Percentiles rank a stretch among this genome's conserved stretches.
Evolutionary conservation across 2,329 filamentous ascomycete species (phyloP).

Genomic region (Nemania sp.): DNA sequence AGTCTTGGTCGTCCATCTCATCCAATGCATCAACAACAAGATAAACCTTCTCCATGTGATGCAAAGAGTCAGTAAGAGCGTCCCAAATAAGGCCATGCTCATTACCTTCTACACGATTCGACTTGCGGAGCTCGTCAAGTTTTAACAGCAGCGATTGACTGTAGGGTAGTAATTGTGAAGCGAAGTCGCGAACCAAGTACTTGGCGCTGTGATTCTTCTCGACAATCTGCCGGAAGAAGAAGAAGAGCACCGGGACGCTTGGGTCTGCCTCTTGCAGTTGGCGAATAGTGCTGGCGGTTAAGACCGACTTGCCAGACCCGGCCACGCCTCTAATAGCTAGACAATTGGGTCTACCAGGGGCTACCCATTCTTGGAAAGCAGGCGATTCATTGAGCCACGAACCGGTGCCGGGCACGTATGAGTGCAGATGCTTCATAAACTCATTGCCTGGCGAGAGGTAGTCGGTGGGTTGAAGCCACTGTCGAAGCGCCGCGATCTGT

Average conservation of each 20-base stretch:
- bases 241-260: slow-evolving; percentile 7
- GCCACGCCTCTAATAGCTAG: slow-evolving; percentile 2
- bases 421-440: slow-evolving; percentile 10
- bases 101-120: slow-evolving; percentile 6
- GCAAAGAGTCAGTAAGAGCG: background rate
- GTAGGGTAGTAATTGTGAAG: slow-evolving; percentile 4
- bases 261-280: slow-evolving; percentile 1
- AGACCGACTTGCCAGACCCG: slow-evolving; percentile 10
- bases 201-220: slow-evolving; percentile 9
- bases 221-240: slow-evolving; percentile 19
- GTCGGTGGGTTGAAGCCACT: slow-evolving; percentile 13
- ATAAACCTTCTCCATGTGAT: slow-evolving; percentile 1
- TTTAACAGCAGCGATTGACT: background rate
- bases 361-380: background rate
- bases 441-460: background rate
- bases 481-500: background rate
- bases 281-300: slow-evolving; percentile 1
- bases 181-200: slow-evolving; percentile 14
- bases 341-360: background rate
- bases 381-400: background rate
- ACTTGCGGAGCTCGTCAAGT: slow-evolving; percentile 1
- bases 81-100: background rate
- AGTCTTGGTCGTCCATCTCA: slow-evolving; percentile 13
- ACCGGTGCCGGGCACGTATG: background rate
- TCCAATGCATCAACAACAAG: slow-evolving; percentile 3